phyloP scores from a whole-genome alignment of 1,284 basidiomycete species.

The Singerocomus inundabilis region DNA sequence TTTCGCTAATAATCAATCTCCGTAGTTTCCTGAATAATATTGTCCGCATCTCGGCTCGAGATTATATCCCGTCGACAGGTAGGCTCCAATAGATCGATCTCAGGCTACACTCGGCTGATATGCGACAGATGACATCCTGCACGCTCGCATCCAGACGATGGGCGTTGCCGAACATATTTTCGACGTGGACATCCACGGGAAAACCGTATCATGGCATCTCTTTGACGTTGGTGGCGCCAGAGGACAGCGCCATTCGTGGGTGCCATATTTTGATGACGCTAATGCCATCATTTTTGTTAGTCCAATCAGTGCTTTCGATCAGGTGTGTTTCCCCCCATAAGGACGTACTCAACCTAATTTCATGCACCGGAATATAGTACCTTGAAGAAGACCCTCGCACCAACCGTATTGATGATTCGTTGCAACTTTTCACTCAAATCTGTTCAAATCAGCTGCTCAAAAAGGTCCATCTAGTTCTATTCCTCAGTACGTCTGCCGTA shows the following conservation, averaged over 20 bases:
- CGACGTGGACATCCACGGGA: slow-evolving; percentile 69
- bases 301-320: slow-evolving; percentile 84
- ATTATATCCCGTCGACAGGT: slow-evolving; percentile 75
- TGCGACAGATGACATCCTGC: slow-evolving; percentile 72
- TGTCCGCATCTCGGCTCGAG: slow-evolving; percentile 58
- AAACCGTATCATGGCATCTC: slow-evolving; percentile 72
- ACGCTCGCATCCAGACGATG: slow-evolving; percentile 82
- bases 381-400: slow-evolving; percentile 79
- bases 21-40: slow-evolving; percentile 73
- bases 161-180: slow-evolving; percentile 79
- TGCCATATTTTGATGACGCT: slow-evolving; percentile 80
- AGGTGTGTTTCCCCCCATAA: slow-evolving; percentile 42
- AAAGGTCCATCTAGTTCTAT: slow-evolving; percentile 73
- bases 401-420: slow-evolving; percentile 79
- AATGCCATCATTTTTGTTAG: slow-evolving; percentile 85
- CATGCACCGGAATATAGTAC: slow-evolving; percentile 47
- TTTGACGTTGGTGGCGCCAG: slow-evolving; percentile 81
- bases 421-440: slow-evolving; percentile 80
- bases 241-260: slow-evolving; percentile 82
- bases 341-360: neutral
- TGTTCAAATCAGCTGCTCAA: slow-evolving; percentile 78
- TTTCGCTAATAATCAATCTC: slow-evolving; percentile 7
- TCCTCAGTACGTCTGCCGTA: slow-evolving; percentile 56
- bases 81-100: slow-evolving; percentile 9
- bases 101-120: neutral